Conservation (phyloP, 2,329 filamentous ascomycete species). For the Zopfia rhizophila region DNA sequence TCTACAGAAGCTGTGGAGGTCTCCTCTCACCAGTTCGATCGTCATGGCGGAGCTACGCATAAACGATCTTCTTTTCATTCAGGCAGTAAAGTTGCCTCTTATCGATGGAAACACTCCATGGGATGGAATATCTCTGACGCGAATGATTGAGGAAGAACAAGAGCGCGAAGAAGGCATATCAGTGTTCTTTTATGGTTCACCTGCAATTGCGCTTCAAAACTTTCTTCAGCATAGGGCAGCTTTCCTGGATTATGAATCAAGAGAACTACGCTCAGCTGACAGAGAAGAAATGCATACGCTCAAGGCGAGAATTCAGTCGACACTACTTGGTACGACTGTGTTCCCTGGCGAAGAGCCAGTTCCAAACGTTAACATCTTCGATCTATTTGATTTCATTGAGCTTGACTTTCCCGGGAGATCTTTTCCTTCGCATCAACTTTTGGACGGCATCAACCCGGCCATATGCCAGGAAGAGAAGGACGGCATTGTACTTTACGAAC, state of each 20-base stretch:
- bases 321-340: conserved; percentile 80
- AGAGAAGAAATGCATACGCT: conserved; percentile 71
- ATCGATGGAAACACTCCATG: conserved; percentile 76
- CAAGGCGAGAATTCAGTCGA: conserved; percentile 60
- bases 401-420: conserved; percentile 62
- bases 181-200: conserved; percentile 75
- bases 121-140: conserved; percentile 72
- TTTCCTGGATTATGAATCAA: conserved; percentile 84
- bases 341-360: conserved; percentile 73
- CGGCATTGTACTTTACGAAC: conserved; percentile 69
- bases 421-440: conserved; percentile 65
- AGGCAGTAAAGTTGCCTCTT: conserved; percentile 77
- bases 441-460: conserved; percentile 74
- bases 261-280: conserved; percentile 82
- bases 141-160: conserved; percentile 45
- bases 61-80: conserved; percentile 81
- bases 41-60: conserved; percentile 82
- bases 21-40: conserved; percentile 78
- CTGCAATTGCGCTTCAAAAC: conserved; percentile 76
- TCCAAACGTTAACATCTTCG: conserved; percentile 81
- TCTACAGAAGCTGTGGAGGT: conserved; percentile 83
- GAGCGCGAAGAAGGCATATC: conserved; percentile 44
- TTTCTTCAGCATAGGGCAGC: conserved; percentile 82
- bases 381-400: conserved; percentile 91
- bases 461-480: conserved; percentile 70